A percentile compares a stretch with the other conserved stretches of the same genome.
phyloP scores from a whole-genome alignment of 2,329 filamentous ascomycete species.

The Stagonosporopsis vannaccii region DNA sequence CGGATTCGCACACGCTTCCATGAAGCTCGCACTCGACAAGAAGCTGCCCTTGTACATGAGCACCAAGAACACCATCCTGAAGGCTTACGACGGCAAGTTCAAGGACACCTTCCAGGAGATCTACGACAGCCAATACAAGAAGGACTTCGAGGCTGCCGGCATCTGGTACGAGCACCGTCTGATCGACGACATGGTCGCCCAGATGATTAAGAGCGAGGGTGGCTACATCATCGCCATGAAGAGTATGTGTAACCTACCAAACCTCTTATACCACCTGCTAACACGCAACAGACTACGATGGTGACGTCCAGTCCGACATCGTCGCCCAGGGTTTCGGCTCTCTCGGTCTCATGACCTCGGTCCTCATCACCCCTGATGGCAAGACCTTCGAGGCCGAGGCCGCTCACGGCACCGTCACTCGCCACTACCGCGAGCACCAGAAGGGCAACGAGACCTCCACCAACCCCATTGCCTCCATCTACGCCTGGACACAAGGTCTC shows the following conservation, averaged over 20 bases:
- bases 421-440: constrained; percentile 98
- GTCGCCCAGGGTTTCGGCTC: constrained; percentile 98
- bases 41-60: constrained; percentile 96
- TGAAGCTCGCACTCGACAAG: constrained; percentile 93
- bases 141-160: constrained; percentile 85
- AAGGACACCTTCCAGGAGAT: constrained; percentile 99
- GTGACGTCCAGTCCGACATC: constrained; percentile 98
- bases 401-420: constrained; percentile 96
- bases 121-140: constrained; percentile 86
- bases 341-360: constrained; percentile 97
- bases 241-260: constrained; percentile 63
- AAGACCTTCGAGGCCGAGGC: constrained; percentile 98
- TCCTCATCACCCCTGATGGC: constrained; percentile 94
- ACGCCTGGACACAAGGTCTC: constrained; percentile 96
- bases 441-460: constrained; percentile 97
- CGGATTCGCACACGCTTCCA: constrained; percentile 94
- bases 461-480: constrained; percentile 98
- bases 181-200: constrained; percentile 99
- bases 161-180: constrained; percentile 99
- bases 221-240: constrained; percentile 98
- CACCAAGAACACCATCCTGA: constrained; percentile 99
- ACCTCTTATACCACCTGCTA: constrained; percentile 19
- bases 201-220: constrained; percentile 99
- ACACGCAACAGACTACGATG: constrained; percentile 81
- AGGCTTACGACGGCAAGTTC: constrained; percentile 98